phyloP scores from a whole-genome alignment of 441 rosid species.

The Corymbia calophylla region DNA sequence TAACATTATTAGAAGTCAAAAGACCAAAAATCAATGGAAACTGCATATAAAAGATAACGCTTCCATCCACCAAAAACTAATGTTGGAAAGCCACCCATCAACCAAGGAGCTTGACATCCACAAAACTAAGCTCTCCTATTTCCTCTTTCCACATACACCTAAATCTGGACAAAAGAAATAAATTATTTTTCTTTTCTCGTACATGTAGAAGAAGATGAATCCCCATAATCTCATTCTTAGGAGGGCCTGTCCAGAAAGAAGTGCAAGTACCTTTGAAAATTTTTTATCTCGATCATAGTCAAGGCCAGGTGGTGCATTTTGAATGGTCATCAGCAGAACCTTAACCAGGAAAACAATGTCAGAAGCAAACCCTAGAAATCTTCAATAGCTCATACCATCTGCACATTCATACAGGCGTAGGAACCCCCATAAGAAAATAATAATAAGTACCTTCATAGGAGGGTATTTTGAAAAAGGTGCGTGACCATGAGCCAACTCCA shows the following conservation, averaged over 20 bases:
- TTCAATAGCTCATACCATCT: not conserved
- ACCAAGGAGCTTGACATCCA: not conserved
- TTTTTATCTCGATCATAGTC: constrained; percentile 97
- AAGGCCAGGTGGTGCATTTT: constrained; percentile 98
- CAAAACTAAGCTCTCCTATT: not conserved
- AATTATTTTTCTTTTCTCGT: not conserved
- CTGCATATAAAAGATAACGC: not conserved
- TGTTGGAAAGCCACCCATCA: not conserved
- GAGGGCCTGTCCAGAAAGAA: constrained; percentile 52
- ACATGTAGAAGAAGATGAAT: not conserved
- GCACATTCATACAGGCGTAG: not conserved
- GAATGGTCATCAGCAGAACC: constrained; percentile 99
- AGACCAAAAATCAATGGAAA: not conserved
- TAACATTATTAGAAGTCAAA: not conserved
- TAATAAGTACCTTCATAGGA: constrained; percentile 84
- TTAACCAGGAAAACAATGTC: constrained; percentile 7
- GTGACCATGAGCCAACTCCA: constrained; percentile 98
- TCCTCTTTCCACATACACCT: not conserved
- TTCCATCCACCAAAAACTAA: not conserved
- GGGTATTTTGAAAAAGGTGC: constrained; percentile 98
- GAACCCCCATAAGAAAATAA: constrained; percentile 2
- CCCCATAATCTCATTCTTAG: not conserved
- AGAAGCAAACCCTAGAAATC: not conserved
- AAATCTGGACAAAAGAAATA: not conserved
- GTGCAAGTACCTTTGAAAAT: constrained; percentile 88